Percentiles rank a stretch among this genome's conserved stretches.
Conservation (phyloP, 1,284 basidiomycete genomes). For the Prillingera fragicola region DNA sequence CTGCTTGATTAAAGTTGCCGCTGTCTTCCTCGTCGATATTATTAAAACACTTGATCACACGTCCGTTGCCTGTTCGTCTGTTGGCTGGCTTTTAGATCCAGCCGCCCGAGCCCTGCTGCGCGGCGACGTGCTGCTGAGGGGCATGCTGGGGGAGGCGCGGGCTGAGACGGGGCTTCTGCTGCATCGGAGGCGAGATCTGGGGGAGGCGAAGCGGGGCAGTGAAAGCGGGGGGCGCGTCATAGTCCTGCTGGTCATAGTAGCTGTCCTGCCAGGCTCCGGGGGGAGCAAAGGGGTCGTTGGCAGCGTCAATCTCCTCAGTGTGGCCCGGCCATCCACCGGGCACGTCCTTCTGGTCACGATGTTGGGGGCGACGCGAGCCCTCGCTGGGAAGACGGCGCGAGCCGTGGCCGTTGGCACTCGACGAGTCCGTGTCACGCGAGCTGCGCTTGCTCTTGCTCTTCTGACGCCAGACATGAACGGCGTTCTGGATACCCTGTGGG, state of each 20-base stretch:
- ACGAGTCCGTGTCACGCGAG: not conserved
- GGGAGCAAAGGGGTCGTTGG: constrained; percentile 3
- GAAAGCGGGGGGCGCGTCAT: constrained; percentile 1
- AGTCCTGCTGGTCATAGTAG: constrained; percentile 5
- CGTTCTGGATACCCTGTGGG: constrained; percentile 7
- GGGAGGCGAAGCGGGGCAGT: constrained; percentile 4
- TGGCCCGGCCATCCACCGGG: not conserved
- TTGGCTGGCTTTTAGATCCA: no score
- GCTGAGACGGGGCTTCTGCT: not conserved
- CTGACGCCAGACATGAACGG: constrained; percentile 10
- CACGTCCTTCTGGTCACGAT: constrained; percentile 1
- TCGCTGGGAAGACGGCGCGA: not conserved
- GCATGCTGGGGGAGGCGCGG: not conserved
- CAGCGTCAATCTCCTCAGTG: not conserved
- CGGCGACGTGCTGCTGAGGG: not conserved
- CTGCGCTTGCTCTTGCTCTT: constrained; percentile 4
- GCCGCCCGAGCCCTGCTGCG: no score
- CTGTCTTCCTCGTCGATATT: no score
- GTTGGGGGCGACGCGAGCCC: not conserved
- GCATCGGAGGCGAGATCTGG: no score
- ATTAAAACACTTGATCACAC: no score
- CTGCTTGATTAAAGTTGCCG: no score
- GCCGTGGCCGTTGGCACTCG: no score
- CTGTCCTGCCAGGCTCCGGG: constrained; percentile 5
- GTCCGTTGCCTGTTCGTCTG: no score